Evolutionary conservation across 225 moss, liverwort and hornwort species (phyloP), one percentile per base, ranked within the genome.

Genomic region (Asterella californica): DNA sequence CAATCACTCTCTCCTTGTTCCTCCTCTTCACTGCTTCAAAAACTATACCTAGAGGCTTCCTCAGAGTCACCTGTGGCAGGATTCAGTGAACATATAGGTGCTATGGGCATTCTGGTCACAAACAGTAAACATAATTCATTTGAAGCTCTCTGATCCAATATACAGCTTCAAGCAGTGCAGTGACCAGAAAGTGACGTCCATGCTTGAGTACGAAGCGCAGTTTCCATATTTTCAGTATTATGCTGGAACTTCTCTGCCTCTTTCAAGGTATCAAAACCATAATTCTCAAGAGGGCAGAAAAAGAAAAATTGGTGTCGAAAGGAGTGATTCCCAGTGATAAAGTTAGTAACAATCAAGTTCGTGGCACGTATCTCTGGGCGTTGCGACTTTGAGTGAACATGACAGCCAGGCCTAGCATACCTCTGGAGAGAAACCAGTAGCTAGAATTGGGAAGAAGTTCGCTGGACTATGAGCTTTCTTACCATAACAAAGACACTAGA

Each of bases 401-500:
- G 42, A 42, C 7, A 42, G 7, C 42, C 42, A 21, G 57, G 57
- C 57, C 21, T 5, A 57, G 57, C 17, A 19, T 19, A 19, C 57
- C 21, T 24, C 24, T 72, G 21, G 12, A 9, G 50, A 38, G 10
- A 29, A 22, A 52, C 33, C 9, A 17, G 38, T 2, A 42, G 19
- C 7, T 42, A 62, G 27, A 74, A 9, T 27, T 80, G 42, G 32
- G 1, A 33, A 48, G 15, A 61, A 38, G 63, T 12, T 4, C 22
- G 65, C 6, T 59, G 48, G 7, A 46, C 9, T 4, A 9, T 66
- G 32, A 24, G 57, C 2, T 52, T 53, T 54, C 85, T 86, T 84
- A 93, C 93, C 54, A 90, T 87, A 57, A 91, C 77, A 66, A 93
- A 80, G 71, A 80, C 86, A 83, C 93, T 93, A 18, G 93, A 91